These are phyloP conservation scores for Marchantia polymorpha DNA, from an alignment of 225 moss, liverwort and hornwort species.

Conservation along the genomic window DNA sequence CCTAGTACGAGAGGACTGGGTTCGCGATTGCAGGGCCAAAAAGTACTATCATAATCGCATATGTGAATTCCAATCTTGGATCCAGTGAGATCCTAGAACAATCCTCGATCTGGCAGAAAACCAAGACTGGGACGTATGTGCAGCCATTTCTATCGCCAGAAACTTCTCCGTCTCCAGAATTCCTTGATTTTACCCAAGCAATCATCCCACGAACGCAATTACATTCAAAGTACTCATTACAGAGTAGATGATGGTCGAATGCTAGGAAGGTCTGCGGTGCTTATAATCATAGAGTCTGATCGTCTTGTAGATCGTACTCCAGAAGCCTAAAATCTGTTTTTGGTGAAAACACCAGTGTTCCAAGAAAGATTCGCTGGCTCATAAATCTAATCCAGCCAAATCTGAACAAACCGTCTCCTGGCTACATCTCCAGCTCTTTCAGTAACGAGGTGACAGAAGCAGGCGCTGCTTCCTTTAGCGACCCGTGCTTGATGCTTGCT, in stretches of 20 bases:
- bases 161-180: not conserved
- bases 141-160: not conserved
- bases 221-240: not conserved
- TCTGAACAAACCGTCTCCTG: not conserved
- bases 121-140: too few relatives aligned
- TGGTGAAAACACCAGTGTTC: not conserved
- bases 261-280: not conserved
- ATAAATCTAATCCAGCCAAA: not conserved
- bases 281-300: not conserved
- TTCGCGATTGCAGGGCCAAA: too few relatives aligned
- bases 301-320: not conserved
- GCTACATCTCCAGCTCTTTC: not conserved
- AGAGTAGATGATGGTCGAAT: not conserved
- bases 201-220: not conserved
- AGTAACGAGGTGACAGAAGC: not conserved
- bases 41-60: too few relatives aligned
- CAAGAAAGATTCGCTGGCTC: not conserved
- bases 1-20: too few relatives aligned
- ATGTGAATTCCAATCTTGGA: too few relatives aligned
- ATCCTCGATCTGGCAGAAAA: too few relatives aligned
- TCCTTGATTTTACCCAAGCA: not conserved
- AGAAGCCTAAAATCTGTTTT: not conserved
- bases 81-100: too few relatives aligned
- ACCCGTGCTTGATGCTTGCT: not conserved
- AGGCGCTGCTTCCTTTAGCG: not conserved